Percentiles rank a stretch among this genome's conserved stretches.
Evolutionary conservation across 768 basidiomycete genomes (phyloP).

Genomic region (Tephrocybe rancida): DNA sequence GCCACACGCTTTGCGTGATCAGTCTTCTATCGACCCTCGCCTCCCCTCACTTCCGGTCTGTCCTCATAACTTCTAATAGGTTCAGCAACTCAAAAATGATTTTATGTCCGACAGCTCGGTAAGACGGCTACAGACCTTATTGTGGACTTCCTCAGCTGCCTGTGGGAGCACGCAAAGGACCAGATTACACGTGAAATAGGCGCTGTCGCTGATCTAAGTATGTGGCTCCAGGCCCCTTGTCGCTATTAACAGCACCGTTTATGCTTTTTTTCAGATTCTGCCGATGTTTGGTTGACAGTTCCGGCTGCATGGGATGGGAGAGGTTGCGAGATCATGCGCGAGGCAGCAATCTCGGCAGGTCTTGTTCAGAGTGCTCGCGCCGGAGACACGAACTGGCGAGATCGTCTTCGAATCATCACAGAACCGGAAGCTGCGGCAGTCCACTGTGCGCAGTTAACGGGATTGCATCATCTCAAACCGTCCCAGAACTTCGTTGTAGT

Average conservation of each 20-base stretch:
- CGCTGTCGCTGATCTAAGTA: constrained; percentile 83
- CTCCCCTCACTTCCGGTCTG: constrained; percentile 79
- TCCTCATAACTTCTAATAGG: constrained; percentile 14
- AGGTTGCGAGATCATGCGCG: constrained; percentile 85
- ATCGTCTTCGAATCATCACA: constrained; percentile 83
- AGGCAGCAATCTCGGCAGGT: constrained; percentile 79
- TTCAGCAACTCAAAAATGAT: constrained; percentile 9
- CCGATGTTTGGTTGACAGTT: constrained; percentile 85
- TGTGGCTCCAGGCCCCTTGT: constrained; percentile 24
- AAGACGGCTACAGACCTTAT: constrained; percentile 81
- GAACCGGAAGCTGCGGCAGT: constrained; percentile 88
- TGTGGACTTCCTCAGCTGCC: constrained; percentile 77
- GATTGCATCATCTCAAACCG: constrained; percentile 75
- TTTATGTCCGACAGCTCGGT: constrained; percentile 50
- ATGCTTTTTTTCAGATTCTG: constrained; percentile 58
- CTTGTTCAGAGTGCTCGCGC: constrained; percentile 73
- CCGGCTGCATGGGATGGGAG: constrained; percentile 91
- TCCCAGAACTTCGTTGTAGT: constrained; percentile 92
- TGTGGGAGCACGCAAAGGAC: constrained; percentile 88
- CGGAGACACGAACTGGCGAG: constrained; percentile 76
- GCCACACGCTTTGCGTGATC: constrained; percentile 76
- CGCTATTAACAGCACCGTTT: constrained; percentile 8
- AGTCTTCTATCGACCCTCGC: constrained; percentile 71
- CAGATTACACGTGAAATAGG: constrained; percentile 89
- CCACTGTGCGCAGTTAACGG: constrained; percentile 82